A percentile compares a stretch with the other conserved stretches of the same genome.
Conservation (phyloP, 2,329 filamentous ascomycete species). For the Penicillium sp. region DNA sequence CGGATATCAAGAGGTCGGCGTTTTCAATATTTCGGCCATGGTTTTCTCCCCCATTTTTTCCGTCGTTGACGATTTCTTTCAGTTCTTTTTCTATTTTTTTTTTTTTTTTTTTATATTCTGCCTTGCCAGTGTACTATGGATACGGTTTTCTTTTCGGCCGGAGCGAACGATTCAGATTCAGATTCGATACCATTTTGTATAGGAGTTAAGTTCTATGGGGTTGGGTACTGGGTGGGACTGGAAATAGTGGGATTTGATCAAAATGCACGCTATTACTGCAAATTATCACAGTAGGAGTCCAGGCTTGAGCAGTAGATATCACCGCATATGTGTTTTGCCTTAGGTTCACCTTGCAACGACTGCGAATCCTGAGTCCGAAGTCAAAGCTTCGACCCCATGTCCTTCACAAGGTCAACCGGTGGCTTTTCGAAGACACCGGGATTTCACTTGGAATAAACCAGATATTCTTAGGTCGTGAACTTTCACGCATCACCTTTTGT, state of each 20-base stretch:
- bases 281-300: neutral
- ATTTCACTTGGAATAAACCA: too few relatives aligned
- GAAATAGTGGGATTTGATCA: conserved; percentile 17
- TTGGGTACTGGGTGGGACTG: conserved; percentile 8
- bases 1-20: conserved; percentile 27
- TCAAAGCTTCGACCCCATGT: too few relatives aligned
- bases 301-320: too few relatives aligned
- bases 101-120: conserved; percentile 6
- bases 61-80: conserved; percentile 10
- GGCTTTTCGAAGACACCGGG: too few relatives aligned
- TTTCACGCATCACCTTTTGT: too few relatives aligned
- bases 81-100: conserved; percentile 3
- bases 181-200: conserved; percentile 40
- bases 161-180: conserved; percentile 23
- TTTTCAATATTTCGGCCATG: conserved; percentile 18
- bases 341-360: too few relatives aligned
- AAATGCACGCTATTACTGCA: conserved; percentile 11
- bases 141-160: conserved; percentile 22
- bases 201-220: conserved; percentile 26
- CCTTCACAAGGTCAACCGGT: too few relatives aligned
- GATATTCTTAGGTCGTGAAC: too few relatives aligned
- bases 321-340: too few relatives aligned
- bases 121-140: conserved; percentile 27
- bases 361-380: too few relatives aligned
- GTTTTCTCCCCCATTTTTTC: conserved; percentile 4